These are phyloP conservation scores for Barbatosphaeria neglecta DNA, from an alignment of 495 filamentous ascomycete genomes.

Conservation along the genomic window DNA sequence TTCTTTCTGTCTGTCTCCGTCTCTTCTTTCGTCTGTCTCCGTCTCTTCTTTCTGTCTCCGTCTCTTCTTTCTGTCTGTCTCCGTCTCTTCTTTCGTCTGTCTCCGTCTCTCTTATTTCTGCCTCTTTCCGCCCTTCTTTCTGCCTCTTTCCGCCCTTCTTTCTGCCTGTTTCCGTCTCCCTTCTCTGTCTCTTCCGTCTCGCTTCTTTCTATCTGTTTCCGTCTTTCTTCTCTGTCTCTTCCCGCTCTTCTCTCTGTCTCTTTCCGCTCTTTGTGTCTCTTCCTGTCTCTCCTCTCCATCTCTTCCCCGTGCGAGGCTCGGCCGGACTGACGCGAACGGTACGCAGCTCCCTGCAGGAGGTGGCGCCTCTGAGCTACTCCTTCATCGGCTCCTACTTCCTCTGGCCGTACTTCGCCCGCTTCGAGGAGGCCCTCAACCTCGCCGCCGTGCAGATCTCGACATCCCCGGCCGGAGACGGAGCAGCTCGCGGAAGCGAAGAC, in stretches of 20 bases:
- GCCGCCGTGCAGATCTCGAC: slow-evolving; percentile 33
- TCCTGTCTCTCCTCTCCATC: neutral
- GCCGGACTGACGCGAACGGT: neutral
- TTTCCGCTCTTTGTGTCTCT: neutral
- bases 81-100: neutral
- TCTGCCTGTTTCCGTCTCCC: neutral
- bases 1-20: neutral
- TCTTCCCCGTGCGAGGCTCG: too few species aligned
- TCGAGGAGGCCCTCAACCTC: slow-evolving; percentile 55
- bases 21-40: too few species aligned
- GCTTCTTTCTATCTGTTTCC: neutral
- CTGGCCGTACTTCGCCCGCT: slow-evolving; percentile 58
- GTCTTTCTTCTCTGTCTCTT: slow-evolving; percentile 8
- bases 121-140: slow-evolving; percentile 7
- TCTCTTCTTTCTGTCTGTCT: neutral
- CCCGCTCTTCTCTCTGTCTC: neutral
- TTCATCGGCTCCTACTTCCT: slow-evolving; percentile 81
- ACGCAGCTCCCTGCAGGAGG: slow-evolving; percentile 67
- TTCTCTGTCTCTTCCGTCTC: neutral
- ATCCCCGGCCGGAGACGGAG: slow-evolving; percentile 1
- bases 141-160: slow-evolving; percentile 8
- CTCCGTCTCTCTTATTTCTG: neutral
- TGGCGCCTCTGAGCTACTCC: slow-evolving; percentile 69
- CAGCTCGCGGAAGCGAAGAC: too few species aligned
- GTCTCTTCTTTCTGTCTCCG: slow-evolving; percentile 12